Percentiles rank a stretch among this genome's conserved stretches.
Evolutionary conservation across 805 yeast species (phyloP).

Genomic region (Suhomyces kilbournensis): DNA sequence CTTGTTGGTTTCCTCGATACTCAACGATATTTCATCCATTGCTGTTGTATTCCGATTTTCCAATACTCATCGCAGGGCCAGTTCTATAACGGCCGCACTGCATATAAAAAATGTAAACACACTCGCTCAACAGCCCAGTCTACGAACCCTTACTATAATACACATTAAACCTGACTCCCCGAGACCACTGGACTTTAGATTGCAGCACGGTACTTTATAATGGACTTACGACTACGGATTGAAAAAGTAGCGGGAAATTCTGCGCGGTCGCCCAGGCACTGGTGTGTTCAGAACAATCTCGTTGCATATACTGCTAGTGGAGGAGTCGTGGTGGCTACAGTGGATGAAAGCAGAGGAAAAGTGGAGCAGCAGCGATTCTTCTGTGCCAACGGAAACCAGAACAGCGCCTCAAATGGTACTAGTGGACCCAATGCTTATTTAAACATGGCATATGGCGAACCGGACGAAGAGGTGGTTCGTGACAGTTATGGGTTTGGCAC

Average conservation of each 20-base stretch:
- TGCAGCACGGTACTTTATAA: background rate
- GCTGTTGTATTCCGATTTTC: background rate
- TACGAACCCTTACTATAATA: background rate
- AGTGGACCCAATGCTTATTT: slow-evolving; percentile 27
- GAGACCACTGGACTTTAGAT: background rate
- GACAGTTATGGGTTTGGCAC: slow-evolving; percentile 39
- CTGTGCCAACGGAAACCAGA: slow-evolving; percentile 41
- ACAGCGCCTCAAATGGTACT: background rate
- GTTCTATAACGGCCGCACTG: background rate
- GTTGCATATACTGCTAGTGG: slow-evolving; percentile 59
- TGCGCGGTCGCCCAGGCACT: slow-evolving; percentile 39
- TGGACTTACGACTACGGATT: background rate
- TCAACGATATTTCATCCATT: slow-evolving; percentile 16
- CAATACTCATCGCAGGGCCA: background rate
- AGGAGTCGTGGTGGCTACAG: slow-evolving; percentile 51
- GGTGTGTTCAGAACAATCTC: slow-evolving; percentile 36
- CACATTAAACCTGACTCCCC: background rate
- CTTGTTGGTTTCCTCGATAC: slow-evolving; percentile 44
- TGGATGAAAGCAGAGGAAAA: slow-evolving; percentile 17
- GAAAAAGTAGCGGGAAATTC: slow-evolving; percentile 43
- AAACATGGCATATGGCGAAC: slow-evolving; percentile 19
- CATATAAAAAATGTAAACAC: background rate
- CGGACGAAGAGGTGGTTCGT: slow-evolving; percentile 8
- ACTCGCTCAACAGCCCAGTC: background rate
- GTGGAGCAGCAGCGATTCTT: slow-evolving; percentile 44